phyloP scores from a whole-genome alignment of 805 yeast species.

The Ogataea nitratoaversa region DNA sequence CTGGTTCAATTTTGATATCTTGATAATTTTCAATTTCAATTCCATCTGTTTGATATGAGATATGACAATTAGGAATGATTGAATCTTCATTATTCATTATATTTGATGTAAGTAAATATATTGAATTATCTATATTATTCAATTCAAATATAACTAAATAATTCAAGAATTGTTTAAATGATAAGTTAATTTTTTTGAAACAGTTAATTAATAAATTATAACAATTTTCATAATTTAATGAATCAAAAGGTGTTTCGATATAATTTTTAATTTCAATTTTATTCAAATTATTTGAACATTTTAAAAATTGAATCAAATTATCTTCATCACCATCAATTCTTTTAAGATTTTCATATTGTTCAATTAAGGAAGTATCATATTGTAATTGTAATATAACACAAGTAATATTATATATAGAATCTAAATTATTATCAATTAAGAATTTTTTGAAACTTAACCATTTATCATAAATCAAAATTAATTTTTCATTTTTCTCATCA shows the following conservation, averaged over 20 bases:
- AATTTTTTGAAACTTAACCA: constrained; percentile 20
- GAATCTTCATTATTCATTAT: constrained; percentile 4
- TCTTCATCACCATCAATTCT: constrained; percentile 7
- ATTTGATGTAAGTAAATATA: constrained; percentile 24
- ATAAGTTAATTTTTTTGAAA: constrained; percentile 21
- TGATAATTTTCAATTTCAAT: constrained; percentile 17
- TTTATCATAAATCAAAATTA: constrained; percentile 18
- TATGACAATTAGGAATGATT: constrained; percentile 12
- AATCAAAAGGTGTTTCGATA: too few species aligned
- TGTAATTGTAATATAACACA: constrained; percentile 19
- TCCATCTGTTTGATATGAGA: constrained; percentile 13
- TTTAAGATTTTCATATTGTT: constrained; percentile 16
- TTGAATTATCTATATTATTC: constrained; percentile 25
- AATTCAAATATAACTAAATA: constrained; percentile 20
- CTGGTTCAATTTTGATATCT: constrained; percentile 23
- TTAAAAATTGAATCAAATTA: constrained; percentile 12
- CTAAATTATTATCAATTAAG: constrained; percentile 12
- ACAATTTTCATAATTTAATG: constrained; percentile 7
- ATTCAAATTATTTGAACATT: not conserved
- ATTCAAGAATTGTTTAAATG: constrained; percentile 16
- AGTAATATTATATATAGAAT: constrained; percentile 17
- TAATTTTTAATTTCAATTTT: not conserved
- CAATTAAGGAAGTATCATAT: constrained; percentile 15
- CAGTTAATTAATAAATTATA: constrained; percentile 15
- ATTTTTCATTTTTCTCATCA: constrained; percentile 7